Evolutionary conservation across 1,139 yeast species (phyloP).

Genomic region (Geotrichum phurueaensis): DNA sequence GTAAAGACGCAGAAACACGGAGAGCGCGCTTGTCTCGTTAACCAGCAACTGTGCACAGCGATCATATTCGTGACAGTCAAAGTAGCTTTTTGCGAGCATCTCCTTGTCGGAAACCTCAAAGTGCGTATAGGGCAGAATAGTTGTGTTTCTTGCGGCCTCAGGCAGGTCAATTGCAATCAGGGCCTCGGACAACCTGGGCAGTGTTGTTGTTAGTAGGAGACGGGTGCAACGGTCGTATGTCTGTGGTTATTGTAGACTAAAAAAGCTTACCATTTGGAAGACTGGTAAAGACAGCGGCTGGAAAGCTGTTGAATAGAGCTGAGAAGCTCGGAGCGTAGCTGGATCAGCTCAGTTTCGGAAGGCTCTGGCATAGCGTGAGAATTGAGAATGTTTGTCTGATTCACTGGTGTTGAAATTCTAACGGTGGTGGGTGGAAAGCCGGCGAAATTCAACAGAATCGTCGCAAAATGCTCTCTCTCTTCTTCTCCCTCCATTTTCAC

Average conservation of each 20-base stretch:
- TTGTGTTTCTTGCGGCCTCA: not conserved
- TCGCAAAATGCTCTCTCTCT: not conserved
- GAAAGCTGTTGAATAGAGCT: constrained; percentile 39
- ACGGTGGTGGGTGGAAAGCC: not conserved
- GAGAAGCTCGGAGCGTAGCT: constrained; percentile 36
- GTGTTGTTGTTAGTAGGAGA: not conserved
- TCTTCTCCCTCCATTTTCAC: not conserved
- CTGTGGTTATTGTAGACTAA: not conserved
- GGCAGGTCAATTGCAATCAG: constrained; percentile 35
- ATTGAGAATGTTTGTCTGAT: not conserved
- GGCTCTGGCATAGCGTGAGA: constrained; percentile 9
- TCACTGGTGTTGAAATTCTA: not conserved
- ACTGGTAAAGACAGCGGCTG: constrained; percentile 53
- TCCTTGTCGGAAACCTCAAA: constrained; percentile 20
- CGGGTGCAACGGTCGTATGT: too few species aligned
- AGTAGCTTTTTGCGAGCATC: constrained; percentile 64
- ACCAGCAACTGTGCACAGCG: constrained; percentile 61
- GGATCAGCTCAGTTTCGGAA: constrained; percentile 11
- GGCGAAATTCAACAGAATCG: not conserved
- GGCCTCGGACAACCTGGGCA: constrained; percentile 58
- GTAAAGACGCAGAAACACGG: constrained; percentile 62
- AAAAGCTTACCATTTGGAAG: constrained; percentile 64
- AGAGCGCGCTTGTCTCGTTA: constrained; percentile 44
- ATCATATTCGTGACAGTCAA: constrained; percentile 80
- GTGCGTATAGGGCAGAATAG: not conserved